These are phyloP conservation scores for Leccinum boreale DNA, from an alignment of 768 basidiomycete species.

Conservation along the genomic window DNA sequence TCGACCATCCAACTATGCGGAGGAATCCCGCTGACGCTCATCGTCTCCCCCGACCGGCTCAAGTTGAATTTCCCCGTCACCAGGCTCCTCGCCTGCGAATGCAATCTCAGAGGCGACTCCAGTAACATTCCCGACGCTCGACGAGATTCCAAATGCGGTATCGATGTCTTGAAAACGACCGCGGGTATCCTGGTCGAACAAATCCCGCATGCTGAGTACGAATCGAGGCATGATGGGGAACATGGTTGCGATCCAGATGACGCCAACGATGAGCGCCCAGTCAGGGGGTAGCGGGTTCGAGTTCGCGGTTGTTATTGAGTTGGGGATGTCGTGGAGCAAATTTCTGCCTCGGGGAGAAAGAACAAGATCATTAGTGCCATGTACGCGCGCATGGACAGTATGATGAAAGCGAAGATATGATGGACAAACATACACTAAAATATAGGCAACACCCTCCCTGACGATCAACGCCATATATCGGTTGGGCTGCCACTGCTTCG, in stretches of 20 bases:
- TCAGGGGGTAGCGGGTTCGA: background rate
- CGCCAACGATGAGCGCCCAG: background rate
- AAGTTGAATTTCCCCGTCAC: background rate
- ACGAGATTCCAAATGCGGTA: background rate
- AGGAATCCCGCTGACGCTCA: background rate
- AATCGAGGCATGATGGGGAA: background rate
- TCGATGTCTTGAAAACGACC: background rate
- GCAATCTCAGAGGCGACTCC: background rate
- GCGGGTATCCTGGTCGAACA: background rate
- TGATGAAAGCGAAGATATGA: background rate
- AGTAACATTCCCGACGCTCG: background rate
- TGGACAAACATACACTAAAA: background rate
- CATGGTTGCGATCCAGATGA: background rate
- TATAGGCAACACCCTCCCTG: background rate
- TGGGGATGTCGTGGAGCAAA: background rate
- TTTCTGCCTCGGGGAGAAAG: background rate
- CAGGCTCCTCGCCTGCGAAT: background rate
- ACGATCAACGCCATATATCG: background rate
- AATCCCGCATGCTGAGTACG: background rate
- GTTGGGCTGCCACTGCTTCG: background rate
- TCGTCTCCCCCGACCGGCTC: background rate
- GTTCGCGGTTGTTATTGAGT: background rate
- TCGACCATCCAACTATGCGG: background rate
- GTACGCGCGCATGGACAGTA: background rate
- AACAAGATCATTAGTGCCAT: background rate